Evolutionary conservation across 495 filamentous ascomycete species (phyloP).

Genomic region (Aspergillus leporis): DNA sequence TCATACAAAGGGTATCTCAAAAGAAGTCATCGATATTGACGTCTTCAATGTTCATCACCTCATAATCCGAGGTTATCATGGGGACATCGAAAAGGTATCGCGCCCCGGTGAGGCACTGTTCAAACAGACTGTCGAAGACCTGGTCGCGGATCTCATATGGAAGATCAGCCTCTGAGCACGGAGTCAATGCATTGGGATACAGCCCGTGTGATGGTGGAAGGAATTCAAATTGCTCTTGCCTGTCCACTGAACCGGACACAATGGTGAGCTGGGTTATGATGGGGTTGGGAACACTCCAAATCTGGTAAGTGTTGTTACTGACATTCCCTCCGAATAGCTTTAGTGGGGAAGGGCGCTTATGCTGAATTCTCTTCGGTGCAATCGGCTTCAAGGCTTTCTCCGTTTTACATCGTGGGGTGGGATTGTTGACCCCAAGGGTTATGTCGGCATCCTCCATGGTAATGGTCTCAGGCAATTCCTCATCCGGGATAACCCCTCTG

Average conservation of each 20-base stretch:
- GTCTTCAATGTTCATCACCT: not conserved
- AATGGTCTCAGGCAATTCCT: slow-evolving; percentile 8
- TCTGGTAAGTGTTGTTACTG: not conserved
- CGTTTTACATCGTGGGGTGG: not conserved
- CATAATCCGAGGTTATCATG: not conserved
- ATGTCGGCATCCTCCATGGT: slow-evolving; percentile 12
- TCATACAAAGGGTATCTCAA: not conserved
- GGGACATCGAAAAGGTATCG: not conserved
- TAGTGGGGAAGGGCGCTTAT: not conserved
- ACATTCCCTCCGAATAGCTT: not conserved
- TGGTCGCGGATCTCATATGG: not conserved
- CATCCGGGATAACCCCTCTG: slow-evolving; percentile 5
- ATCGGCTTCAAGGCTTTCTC: not conserved
- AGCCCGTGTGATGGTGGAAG: not conserved
- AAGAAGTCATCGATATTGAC: not conserved
- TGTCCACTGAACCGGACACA: not conserved
- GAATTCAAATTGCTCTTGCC: not conserved
- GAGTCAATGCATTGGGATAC: not conserved
- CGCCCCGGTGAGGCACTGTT: not conserved
- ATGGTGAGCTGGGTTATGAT: not conserved
- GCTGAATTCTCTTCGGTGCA: not conserved
- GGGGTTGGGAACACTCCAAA: not conserved
- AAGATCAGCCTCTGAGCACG: not conserved
- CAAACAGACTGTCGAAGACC: not conserved
- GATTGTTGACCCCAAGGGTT: not conserved